Evolutionary conservation across 208 protist species (phyloP), one percentile per base, ranked within the genome.

Genomic region (Plasmodiophora brassicae): DNA sequence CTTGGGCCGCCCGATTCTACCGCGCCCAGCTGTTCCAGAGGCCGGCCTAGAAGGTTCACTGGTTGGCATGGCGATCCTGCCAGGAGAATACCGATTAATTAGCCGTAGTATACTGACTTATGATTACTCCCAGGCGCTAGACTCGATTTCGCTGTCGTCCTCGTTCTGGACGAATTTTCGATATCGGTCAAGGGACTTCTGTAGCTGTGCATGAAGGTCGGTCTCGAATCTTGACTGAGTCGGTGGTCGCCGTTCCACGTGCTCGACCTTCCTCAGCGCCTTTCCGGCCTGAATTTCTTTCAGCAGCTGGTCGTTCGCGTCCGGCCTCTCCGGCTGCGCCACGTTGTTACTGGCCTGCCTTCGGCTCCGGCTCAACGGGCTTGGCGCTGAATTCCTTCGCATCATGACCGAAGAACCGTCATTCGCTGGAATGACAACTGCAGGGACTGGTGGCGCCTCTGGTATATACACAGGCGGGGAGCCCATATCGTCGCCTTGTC

Each of bases 171-270:
- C 65, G 65, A 78, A 78, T 32, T 32, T 5, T 32, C 65, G 5
- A 78, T 78, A 78, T 38, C 65, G 5, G 20, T 78, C 65, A n/a
- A 78, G 65, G 10, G 65, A 78, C 14, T 14, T 44, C 65, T 78
- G 65, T 14, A 78, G 65, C 65, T 78, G 65, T 32, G n/a, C 65
- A 38, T 78, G 65, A n/a, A 78, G 65, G 41, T 78, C 65, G 65
- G 14, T 14, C 41, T 78, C 65, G n/a, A 78, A 78, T 32, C 41
- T 38, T 38, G 65, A 32, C 65, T 14, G 5, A 14, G 32, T n/a
- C 65, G 5, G n/a, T n/a, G n/a, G n/a, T 32, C n/a, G 65, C 14
- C 41, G 32, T 5, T n/a, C 14, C 10, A 14, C n/a, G 5, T n/a
- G 14, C 14, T 38, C 65, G 65, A 78, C 65, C n/a, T 78, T 78